Percentiles rank a stretch among this genome's conserved stretches.
Conservation (phyloP, 768 basidiomycete genomes). For the Tremella mesenterica region DNA sequence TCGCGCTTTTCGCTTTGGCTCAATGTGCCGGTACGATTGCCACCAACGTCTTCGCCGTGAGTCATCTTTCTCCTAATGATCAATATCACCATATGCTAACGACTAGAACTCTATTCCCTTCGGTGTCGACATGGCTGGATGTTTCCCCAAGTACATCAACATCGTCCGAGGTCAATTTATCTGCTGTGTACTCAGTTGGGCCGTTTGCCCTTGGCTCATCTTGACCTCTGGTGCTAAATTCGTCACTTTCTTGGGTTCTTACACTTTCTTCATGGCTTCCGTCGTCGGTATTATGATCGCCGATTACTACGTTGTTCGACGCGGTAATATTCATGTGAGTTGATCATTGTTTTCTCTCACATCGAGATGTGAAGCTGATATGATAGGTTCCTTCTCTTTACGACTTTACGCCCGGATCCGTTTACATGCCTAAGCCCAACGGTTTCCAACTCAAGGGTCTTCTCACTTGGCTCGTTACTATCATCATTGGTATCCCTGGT, state of each 20-base stretch:
- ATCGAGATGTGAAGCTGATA: too few relatives aligned
- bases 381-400: too few relatives aligned
- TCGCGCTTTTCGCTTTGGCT: constrained; percentile 3
- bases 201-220: constrained; percentile 8
- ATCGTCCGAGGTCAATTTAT: constrained; percentile 10
- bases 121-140: constrained; percentile 6
- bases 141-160: constrained; percentile 9
- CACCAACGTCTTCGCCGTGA: constrained; percentile 10
- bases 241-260: constrained; percentile 8
- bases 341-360: too few relatives aligned
- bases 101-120: constrained; percentile 13
- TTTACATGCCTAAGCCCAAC: not conserved
- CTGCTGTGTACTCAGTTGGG: constrained; percentile 1
- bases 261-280: constrained; percentile 12
- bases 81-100: too few relatives aligned
- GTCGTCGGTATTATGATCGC: constrained; percentile 10
- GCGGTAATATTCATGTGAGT: constrained; percentile 6
- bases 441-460: constrained; percentile 4
- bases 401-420: constrained; percentile 1
- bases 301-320: constrained; percentile 8
- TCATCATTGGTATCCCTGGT: constrained; percentile 7
- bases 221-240: constrained; percentile 6
- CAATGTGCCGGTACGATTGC: constrained; percentile 5
- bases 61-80: too few relatives aligned
- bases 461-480: constrained; percentile 7